These are phyloP conservation scores for Populus tomentosa DNA, from an alignment of 441 rosid genomes.

Conservation along the genomic window DNA sequence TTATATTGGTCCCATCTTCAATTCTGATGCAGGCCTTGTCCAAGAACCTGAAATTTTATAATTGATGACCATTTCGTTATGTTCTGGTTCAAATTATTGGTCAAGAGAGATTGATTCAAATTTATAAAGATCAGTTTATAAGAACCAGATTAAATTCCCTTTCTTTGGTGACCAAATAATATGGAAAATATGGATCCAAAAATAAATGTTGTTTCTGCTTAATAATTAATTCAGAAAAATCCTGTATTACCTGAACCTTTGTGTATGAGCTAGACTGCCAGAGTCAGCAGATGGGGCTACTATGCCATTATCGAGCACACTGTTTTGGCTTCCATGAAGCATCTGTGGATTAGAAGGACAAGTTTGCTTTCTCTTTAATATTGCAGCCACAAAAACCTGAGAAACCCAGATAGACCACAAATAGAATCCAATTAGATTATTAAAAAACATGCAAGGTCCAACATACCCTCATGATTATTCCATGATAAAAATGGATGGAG, in stretches of 20 bases:
- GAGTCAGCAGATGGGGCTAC: conserved; percentile 23
- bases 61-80: not conserved
- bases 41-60: conserved; percentile 48
- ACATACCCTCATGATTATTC: not conserved
- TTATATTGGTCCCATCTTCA: conserved; percentile 36
- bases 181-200: not conserved
- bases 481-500: not conserved
- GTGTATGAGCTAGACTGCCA: conserved; percentile 42
- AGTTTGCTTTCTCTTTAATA: conserved; percentile 57
- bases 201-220: not conserved
- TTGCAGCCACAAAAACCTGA: conserved; percentile 80
- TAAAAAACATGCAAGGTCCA: not conserved
- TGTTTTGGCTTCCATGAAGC: conserved; percentile 52
- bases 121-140: not conserved
- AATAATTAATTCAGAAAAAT: not conserved
- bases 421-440: not conserved
- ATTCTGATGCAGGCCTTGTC: conserved; percentile 80
- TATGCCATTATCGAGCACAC: conserved; percentile 6
- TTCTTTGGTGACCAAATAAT: not conserved
- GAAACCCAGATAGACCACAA: not conserved
- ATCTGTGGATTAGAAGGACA: conserved; percentile 53
- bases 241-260: conserved; percentile 56
- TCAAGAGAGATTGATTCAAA: not conserved
- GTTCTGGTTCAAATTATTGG: not conserved
- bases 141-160: not conserved